Percentiles rank a stretch among this genome's conserved stretches.
These are phyloP conservation scores for Pterocarpus santalinus DNA, from an alignment of 306 rosid species.

Conservation along the genomic window DNA sequence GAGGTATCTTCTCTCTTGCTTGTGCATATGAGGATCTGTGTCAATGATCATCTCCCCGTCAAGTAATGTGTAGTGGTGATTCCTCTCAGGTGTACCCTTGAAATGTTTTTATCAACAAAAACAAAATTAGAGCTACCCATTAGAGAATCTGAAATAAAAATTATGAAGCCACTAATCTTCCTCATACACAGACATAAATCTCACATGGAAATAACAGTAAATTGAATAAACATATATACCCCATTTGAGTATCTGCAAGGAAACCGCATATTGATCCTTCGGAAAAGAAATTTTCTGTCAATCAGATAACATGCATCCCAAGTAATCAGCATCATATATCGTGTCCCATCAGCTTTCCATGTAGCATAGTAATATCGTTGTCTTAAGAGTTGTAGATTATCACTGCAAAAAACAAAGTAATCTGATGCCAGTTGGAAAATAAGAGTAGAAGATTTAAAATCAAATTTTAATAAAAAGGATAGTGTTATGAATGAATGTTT, in stretches of 20 bases:
- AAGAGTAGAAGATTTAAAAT: constrained; percentile 19
- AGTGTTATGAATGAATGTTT: background rate
- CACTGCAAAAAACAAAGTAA: constrained; percentile 62
- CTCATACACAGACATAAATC: constrained; percentile 15
- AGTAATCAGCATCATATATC: constrained; percentile 95
- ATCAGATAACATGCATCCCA: constrained; percentile 91
- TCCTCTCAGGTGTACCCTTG: constrained; percentile 79
- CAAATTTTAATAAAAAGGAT: constrained; percentile 9
- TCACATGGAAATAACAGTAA: constrained; percentile 30
- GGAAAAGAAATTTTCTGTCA: constrained; percentile 84
- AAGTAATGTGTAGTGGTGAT: constrained; percentile 91
- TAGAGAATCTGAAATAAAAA: constrained; percentile 27
- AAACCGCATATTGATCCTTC: constrained; percentile 93
- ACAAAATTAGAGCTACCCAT: constrained; percentile 20
- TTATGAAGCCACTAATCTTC: constrained; percentile 33
- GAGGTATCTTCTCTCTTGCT: constrained; percentile 98
- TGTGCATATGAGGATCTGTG: constrained; percentile 74
- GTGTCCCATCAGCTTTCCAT: constrained; percentile 99
- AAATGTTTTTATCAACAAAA: constrained; percentile 33
- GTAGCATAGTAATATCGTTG: constrained; percentile 99
- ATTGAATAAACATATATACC: constrained; percentile 59
- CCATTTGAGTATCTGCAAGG: constrained; percentile 85
- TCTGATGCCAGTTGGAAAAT: constrained; percentile 16
- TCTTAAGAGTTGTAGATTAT: constrained; percentile 86
- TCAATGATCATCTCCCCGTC: constrained; percentile 99